Evolutionary conservation across 208 protist species (phyloP), one percentile per base, ranked within the genome.

Genomic region (Leishmania tarentolae): DNA sequence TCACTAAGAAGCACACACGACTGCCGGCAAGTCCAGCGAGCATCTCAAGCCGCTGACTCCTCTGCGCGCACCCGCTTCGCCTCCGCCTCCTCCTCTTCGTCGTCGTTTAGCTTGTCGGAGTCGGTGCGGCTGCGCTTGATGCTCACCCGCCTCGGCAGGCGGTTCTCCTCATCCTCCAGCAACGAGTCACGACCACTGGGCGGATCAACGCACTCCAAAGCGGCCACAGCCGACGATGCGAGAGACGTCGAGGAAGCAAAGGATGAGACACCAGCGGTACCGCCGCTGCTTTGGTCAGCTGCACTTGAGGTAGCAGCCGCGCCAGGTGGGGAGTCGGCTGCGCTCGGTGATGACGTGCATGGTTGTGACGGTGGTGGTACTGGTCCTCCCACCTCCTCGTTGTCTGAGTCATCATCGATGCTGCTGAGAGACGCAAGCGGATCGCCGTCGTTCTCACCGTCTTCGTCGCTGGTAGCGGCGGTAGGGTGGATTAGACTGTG

Each of bases 121-220:
- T 80, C 80, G 61, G 21, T 5, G 74, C 78, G 72, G 76, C 57
- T 31, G 53, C 77, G 66, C 78, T 78, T 80, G 70, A 86, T 19
- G 57, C 80, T 84, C 46, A 46, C 11, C 50, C 80, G 80, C 75
- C 53, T 50, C 69, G 80, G 80, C 73, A 80, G 75, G 19, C 80
- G 80, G 80, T 79, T 84, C 57, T 84, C 80, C 53, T 84, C 80
- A 37, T 84, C 80, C 75, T 84, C 80, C 68, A 84, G 75, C 56
- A 84, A 47, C 42, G 80, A 84, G 40, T 63, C 57, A 0, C 80
- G 47, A 31, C 80, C 80, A 47, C 74, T 80, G 9, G 80, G 80
- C 21, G 75, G 75, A 52, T 83, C 80, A 50, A 75, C 42, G 40
- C 70, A 79, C 50, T 83, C 73, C 1, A 75, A 24, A 17, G 40